A percentile compares a stretch with the other conserved stretches of the same genome.
These are phyloP conservation scores for Eremomyces bilateralis DNA, from an alignment of 495 filamentous ascomycete genomes.

Conservation along the genomic window DNA sequence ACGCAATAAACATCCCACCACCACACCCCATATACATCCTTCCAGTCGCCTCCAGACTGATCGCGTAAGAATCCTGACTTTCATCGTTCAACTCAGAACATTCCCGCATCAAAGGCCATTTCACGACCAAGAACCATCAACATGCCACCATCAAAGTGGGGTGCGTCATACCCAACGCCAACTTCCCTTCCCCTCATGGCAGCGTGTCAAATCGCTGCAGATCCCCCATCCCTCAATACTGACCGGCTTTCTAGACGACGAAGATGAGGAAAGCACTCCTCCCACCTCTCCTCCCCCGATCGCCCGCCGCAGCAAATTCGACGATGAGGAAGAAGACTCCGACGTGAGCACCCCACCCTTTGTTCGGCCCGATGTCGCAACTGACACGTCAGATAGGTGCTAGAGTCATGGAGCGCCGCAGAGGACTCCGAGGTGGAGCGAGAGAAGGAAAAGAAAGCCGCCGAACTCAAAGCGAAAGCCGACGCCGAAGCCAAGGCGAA, in stretches of 20 bases:
- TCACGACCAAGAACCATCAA: not conserved
- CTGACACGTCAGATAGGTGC: slow-evolving; percentile 32
- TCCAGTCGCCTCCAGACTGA: not conserved
- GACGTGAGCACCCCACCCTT: slow-evolving; percentile 36
- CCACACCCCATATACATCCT: not conserved
- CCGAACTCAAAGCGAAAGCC: slow-evolving; percentile 69
- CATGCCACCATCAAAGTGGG: slow-evolving; percentile 11
- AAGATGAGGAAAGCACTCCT: slow-evolving; percentile 40
- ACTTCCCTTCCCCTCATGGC: no score
- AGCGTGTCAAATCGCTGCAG: no score
- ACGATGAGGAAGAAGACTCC: slow-evolving; percentile 69
- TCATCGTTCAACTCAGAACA: no score
- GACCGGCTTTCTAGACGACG: no score
- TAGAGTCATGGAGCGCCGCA: slow-evolving; percentile 93
- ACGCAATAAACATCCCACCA: not conserved
- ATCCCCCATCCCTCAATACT: no score
- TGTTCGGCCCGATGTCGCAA: not conserved
- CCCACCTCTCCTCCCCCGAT: slow-evolving; percentile 39
- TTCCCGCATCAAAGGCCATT: no score
- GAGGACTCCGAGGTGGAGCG: slow-evolving; percentile 94
- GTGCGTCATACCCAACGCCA: slow-evolving; percentile 14
- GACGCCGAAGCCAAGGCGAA: slow-evolving; percentile 78
- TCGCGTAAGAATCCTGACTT: no score
- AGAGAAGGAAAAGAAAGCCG: slow-evolving; percentile 76
- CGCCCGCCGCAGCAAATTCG: slow-evolving; percentile 45